These are phyloP conservation scores for Pseudoturritis turrita DNA, from an alignment of 345 rosid genomes.

Conservation along the genomic window DNA sequence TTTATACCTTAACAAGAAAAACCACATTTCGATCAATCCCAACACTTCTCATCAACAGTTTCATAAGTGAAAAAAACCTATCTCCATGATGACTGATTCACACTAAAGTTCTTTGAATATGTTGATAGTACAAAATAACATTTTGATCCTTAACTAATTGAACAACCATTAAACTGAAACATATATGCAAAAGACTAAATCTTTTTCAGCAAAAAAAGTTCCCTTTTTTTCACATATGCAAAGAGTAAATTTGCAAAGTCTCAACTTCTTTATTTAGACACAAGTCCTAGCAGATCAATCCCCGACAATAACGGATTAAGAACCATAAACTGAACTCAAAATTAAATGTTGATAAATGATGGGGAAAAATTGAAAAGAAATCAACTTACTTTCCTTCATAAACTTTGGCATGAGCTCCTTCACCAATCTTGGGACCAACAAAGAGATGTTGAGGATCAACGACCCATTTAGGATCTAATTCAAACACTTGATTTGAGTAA, in stretches of 20 bases:
- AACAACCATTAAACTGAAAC: neutral
- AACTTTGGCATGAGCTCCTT: slow-evolving; percentile 96
- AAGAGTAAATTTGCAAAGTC: neutral
- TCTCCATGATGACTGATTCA: neutral
- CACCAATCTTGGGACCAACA: slow-evolving; percentile 99
- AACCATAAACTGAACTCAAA: neutral
- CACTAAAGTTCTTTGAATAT: neutral
- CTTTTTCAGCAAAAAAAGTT: neutral
- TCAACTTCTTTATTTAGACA: neutral
- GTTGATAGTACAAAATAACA: neutral
- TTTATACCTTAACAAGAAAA: slow-evolving; percentile 50
- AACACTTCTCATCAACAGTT: neutral
- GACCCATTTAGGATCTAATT: slow-evolving; percentile 74
- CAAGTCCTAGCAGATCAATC: slow-evolving; percentile 1
- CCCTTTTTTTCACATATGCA: neutral
- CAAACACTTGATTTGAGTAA: slow-evolving; percentile 47
- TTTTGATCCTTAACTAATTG: neutral
- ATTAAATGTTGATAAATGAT: neutral
- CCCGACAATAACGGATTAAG: neutral
- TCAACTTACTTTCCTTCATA: slow-evolving; percentile 96
- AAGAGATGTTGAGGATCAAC: slow-evolving; percentile 83
- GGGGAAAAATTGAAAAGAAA: neutral
- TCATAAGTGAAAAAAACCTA: neutral
- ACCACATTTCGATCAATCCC: neutral
- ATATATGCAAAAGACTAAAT: neutral